These are phyloP conservation scores for Novymonas esmeraldas DNA, from an alignment of 208 protist species.

Conservation along the genomic window DNA sequence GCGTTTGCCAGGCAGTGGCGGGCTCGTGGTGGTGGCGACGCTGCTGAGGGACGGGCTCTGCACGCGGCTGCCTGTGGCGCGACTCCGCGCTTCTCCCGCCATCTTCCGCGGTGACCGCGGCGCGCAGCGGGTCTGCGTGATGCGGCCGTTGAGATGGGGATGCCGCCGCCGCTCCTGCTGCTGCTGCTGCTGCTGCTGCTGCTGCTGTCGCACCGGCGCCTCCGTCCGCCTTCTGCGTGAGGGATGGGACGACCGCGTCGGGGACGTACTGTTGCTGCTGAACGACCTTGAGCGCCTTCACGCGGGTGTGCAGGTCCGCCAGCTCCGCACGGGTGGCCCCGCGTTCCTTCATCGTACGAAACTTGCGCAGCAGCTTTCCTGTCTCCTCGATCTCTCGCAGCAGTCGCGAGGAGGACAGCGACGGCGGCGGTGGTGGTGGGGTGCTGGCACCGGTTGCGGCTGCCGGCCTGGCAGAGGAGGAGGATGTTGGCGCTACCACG, in stretches of 20 bases:
- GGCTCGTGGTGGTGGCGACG: no score
- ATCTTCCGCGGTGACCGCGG: no score
- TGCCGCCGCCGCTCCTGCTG: not conserved
- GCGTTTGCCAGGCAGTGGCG: no score
- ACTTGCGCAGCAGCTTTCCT: conserved; percentile 38
- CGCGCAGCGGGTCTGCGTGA: no score
- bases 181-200: not conserved
- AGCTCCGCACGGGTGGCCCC: conserved; percentile 36
- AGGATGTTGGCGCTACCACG: no score
- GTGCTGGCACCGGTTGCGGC: no score
- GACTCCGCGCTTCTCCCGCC: no score
- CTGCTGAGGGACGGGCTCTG: no score
- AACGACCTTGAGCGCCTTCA: conserved; percentile 27
- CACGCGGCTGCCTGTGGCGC: no score
- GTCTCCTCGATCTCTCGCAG: conserved; percentile 48
- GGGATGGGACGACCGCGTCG: no score
- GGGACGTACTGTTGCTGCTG: not conserved
- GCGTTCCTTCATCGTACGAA: conserved; percentile 41
- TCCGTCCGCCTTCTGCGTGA: no score
- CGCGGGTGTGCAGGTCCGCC: conserved; percentile 26
- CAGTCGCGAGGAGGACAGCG: conserved; percentile 19
- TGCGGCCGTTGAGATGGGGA: not conserved
- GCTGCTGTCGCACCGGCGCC: not conserved
- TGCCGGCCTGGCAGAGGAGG: no score
- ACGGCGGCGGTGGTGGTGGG: not conserved